A percentile compares a stretch with the other conserved stretches of the same genome.
Conservation (phyloP, 2,329 filamentous ascomycete species). For the Onygenales sp. region DNA sequence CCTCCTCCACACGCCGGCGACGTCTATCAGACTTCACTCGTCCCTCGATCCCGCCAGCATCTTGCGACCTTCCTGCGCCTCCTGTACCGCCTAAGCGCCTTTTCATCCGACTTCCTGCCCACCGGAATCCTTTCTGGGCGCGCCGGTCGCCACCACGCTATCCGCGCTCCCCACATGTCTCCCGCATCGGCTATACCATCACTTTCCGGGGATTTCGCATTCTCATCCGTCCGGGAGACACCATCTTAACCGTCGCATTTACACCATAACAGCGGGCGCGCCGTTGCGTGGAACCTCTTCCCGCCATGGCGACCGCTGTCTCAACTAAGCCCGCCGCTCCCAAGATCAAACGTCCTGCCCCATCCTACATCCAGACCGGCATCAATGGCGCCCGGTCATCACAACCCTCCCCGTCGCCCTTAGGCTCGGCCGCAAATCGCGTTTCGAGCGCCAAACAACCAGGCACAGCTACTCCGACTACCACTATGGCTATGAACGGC, state of each 20-base stretch:
- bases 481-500: conserved; percentile 35
- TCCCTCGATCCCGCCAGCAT: neutral
- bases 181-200: conserved; percentile 33
- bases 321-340: conserved; percentile 34
- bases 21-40: neutral
- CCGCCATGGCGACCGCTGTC: conserved; percentile 35
- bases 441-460: conserved; percentile 47
- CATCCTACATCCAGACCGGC: conserved; percentile 53
- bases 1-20: neutral
- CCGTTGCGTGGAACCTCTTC: neutral
- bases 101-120: neutral
- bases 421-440: conserved; percentile 42
- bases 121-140: conserved; percentile 10
- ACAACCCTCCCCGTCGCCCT: conserved; percentile 51
- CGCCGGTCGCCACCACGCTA: conserved; percentile 19
- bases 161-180: conserved; percentile 36
- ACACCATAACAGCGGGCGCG: neutral
- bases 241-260: neutral
- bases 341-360: conserved; percentile 61
- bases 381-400: conserved; percentile 50
- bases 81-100: neutral
- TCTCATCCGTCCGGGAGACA: conserved; percentile 14
- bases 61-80: neutral
- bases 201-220: conserved; percentile 24
- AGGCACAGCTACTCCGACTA: conserved; percentile 33